phyloP scores from a whole-genome alignment of 495 filamentous ascomycete genomes.

The Lophiotrema nucula region DNA sequence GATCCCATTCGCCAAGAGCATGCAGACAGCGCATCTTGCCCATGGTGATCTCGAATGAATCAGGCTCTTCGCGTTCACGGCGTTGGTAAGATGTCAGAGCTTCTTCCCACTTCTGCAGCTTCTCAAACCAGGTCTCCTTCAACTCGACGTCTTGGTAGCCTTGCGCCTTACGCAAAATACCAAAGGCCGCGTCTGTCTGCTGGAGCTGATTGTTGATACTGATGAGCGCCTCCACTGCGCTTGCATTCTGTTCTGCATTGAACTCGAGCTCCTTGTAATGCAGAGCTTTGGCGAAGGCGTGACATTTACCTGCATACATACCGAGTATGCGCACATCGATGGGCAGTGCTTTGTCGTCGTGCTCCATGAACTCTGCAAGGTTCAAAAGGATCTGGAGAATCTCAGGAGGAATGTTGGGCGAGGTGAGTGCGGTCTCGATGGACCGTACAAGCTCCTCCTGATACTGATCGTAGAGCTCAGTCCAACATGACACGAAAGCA shows the following conservation, averaged over 20 bases:
- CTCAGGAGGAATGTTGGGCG: constrained; percentile 89
- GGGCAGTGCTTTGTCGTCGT: constrained; percentile 95
- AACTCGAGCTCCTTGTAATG: constrained; percentile 99
- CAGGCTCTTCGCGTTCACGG: constrained; percentile 67
- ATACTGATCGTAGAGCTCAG: constrained; percentile 91
- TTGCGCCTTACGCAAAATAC: constrained; percentile 91
- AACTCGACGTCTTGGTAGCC: constrained; percentile 91
- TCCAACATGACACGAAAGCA: constrained; percentile 98
- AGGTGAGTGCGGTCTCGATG: constrained; percentile 91
- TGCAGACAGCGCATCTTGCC: constrained; percentile 99
- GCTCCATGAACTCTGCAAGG: constrained; percentile 98
- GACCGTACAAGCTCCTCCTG: constrained; percentile 92
- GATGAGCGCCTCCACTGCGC: constrained; percentile 92
- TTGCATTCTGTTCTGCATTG: constrained; percentile 93
- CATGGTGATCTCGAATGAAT: constrained; percentile 90
- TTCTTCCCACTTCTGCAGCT: constrained; percentile 96
- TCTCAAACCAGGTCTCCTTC: constrained; percentile 98
- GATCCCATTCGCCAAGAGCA: constrained; percentile 95
- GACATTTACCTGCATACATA: constrained; percentile 88
- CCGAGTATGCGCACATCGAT: constrained; percentile 94
- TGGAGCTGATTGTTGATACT: constrained; percentile 98
- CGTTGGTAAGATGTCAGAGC: constrained; percentile 88
- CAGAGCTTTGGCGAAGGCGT: constrained; percentile 95
- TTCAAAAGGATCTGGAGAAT: constrained; percentile 93
- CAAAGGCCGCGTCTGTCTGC: constrained; percentile 95